These are phyloP conservation scores for Tuber magnatum DNA, from an alignment of 495 filamentous ascomycete genomes.

Conservation along the genomic window DNA sequence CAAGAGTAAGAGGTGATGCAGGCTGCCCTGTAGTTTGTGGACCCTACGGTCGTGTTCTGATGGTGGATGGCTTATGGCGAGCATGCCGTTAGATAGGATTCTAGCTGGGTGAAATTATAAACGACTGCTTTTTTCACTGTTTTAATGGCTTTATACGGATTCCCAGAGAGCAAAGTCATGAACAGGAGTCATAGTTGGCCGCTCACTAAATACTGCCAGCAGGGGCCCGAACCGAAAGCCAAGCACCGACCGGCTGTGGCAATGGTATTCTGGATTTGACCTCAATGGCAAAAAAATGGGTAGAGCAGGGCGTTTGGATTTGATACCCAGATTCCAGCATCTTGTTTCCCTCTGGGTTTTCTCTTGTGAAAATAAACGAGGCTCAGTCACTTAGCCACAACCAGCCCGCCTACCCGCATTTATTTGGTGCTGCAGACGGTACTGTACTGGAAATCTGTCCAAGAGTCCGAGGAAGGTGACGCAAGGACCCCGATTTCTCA, in stretches of 20 bases:
- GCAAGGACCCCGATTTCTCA: constrained; percentile 2
- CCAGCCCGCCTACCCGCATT: not conserved
- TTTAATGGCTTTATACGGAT: not conserved
- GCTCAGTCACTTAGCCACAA: not conserved
- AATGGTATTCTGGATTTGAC: not conserved
- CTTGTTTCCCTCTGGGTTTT: not conserved
- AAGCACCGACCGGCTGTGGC: not conserved
- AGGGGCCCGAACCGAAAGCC: not conserved
- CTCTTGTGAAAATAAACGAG: not conserved
- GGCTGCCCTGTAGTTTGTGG: not conserved
- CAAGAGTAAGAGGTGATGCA: not conserved
- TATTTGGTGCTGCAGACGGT: not conserved
- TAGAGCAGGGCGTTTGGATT: not conserved
- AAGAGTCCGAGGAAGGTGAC: not conserved
- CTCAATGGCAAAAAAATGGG: not conserved
- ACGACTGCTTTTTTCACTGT: not conserved
- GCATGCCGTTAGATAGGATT: not conserved
- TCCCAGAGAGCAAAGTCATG: no score
- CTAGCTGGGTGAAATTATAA: not conserved
- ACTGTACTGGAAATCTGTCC: not conserved
- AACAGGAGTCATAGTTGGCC: not conserved
- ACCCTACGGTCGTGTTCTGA: not conserved
- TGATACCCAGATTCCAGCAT: not conserved
- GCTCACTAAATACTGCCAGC: not conserved
- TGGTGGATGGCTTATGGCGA: not conserved